These are phyloP conservation scores for Polygonum aviculare DNA, from an alignment of 148 eudicot genomes.

Conservation along the genomic window DNA sequence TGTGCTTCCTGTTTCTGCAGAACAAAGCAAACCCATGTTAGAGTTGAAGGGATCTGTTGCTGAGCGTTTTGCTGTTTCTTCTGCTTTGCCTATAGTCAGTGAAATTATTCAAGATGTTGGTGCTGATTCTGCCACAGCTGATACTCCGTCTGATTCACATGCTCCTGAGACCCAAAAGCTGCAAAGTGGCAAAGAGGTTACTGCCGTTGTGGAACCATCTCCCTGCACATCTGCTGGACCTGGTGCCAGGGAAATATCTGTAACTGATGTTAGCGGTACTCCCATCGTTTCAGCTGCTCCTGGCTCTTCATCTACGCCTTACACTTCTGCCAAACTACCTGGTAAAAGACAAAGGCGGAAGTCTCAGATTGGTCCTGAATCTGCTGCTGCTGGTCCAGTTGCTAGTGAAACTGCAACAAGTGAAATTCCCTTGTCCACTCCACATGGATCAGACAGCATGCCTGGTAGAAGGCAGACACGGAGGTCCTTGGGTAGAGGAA, in stretches of 20 bases:
- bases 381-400: slow-evolving; percentile 14
- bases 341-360: slow-evolving; percentile 51
- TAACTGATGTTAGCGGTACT: neutral
- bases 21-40: slow-evolving; percentile 6
- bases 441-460: slow-evolving; percentile 9
- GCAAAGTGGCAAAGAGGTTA: neutral
- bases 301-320: slow-evolving; percentile 25
- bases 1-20: slow-evolving; percentile 2
- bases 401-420: slow-evolving; percentile 8
- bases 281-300: slow-evolving; percentile 18
- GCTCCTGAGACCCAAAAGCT: neutral
- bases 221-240: neutral
- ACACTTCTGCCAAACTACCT: slow-evolving; percentile 19
- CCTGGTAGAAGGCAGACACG: slow-evolving; percentile 48
- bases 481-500: slow-evolving; percentile 44
- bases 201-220: neutral
- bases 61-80: neutral
- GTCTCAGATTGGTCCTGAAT: slow-evolving; percentile 27
- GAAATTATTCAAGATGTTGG: neutral
- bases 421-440: slow-evolving; percentile 25
- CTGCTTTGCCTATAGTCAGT: slow-evolving; percentile 8
- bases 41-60: slow-evolving; percentile 4
- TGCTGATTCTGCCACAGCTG: neutral
- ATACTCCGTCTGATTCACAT: neutral
- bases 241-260: slow-evolving; percentile 1